phyloP scores from a whole-genome alignment of 768 basidiomycete genomes.

The Boletus edulis region DNA sequence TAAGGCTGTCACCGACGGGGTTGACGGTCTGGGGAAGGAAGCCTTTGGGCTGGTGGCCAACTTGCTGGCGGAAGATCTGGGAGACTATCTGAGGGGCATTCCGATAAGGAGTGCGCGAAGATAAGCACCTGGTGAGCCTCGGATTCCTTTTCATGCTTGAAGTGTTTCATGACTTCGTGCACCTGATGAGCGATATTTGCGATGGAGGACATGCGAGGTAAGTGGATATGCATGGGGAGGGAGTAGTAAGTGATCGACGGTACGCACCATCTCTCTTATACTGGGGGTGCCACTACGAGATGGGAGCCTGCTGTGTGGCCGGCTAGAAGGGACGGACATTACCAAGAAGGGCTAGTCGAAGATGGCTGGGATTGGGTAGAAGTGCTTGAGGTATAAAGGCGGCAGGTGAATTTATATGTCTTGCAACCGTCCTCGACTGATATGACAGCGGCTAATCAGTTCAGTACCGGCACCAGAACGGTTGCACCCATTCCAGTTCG shows the following conservation, averaged over 20 bases:
- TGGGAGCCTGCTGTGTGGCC: slow-evolving; percentile 26
- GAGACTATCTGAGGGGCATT: slow-evolving; percentile 1
- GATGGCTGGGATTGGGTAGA: slow-evolving; percentile 7
- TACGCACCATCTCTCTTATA: slow-evolving; percentile 44
- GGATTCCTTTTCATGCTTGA: slow-evolving; percentile 77
- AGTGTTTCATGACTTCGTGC: slow-evolving; percentile 61
- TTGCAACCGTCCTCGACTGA: no score
- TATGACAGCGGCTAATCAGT: no score
- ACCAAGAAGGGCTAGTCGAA: not conserved
- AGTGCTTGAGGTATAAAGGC: slow-evolving; percentile 18
- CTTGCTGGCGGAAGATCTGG: slow-evolving; percentile 74
- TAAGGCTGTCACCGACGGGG: slow-evolving; percentile 43
- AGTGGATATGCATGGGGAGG: slow-evolving; percentile 27
- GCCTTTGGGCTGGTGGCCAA: slow-evolving; percentile 67
- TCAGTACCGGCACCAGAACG: no score
- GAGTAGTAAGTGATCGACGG: not conserved
- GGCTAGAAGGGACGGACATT: slow-evolving; percentile 28
- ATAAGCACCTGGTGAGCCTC: slow-evolving; percentile 75
- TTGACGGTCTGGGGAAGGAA: slow-evolving; percentile 68
- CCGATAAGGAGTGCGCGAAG: not conserved
- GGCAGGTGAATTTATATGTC: slow-evolving; percentile 21
- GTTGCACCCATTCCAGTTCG: no score
- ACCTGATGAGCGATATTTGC: slow-evolving; percentile 51
- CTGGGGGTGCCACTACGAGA: slow-evolving; percentile 40
- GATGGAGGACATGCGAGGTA: slow-evolving; percentile 30